A percentile compares a stretch with the other conserved stretches of the same genome.
These are phyloP conservation scores for Phytophthora colocasiae DNA, from an alignment of 352 stramenopile species.

Conservation along the genomic window DNA sequence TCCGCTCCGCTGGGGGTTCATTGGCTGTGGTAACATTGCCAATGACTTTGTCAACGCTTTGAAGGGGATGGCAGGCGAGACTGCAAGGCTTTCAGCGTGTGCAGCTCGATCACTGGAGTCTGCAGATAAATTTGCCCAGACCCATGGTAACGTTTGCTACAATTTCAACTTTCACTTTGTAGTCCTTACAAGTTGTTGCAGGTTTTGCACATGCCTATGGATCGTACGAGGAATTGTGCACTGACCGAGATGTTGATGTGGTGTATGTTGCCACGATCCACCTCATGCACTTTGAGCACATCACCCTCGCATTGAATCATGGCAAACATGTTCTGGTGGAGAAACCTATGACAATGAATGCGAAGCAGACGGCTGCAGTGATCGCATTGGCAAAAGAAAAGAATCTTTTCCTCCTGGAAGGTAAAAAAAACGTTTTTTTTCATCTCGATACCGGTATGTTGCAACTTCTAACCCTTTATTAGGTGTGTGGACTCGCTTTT, in stretches of 20 bases:
- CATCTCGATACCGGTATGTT: neutral
- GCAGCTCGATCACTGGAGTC: conserved; percentile 55
- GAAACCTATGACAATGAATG: conserved; percentile 92
- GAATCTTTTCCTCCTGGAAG: conserved; percentile 82
- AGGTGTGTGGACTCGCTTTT: conserved; percentile 86
- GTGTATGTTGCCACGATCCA: conserved; percentile 93
- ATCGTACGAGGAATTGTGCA: conserved; percentile 81
- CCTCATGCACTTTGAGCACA: conserved; percentile 65
- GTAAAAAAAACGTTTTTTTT: conserved; percentile 45
- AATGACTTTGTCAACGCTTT: conserved; percentile 68
- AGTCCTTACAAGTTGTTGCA: neutral
- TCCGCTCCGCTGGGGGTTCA: conserved; percentile 62
- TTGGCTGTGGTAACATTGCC: conserved; percentile 70
- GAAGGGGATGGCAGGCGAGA: conserved; percentile 20
- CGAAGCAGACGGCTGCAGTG: conserved; percentile 73
- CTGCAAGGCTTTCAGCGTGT: conserved; percentile 42
- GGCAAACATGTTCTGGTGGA: conserved; percentile 93
- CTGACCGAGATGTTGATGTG: conserved; percentile 82
- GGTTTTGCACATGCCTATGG: conserved; percentile 62
- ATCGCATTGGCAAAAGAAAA: conserved; percentile 62
- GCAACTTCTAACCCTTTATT: conserved; percentile 22
- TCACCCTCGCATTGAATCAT: conserved; percentile 70
- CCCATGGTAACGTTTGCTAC: conserved; percentile 21
- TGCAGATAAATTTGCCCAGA: conserved; percentile 49
- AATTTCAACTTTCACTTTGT: too few relatives aligned